phyloP scores from a whole-genome alignment of 2,329 filamentous ascomycete species.

The Phyllosticta citribraziliensis region DNA sequence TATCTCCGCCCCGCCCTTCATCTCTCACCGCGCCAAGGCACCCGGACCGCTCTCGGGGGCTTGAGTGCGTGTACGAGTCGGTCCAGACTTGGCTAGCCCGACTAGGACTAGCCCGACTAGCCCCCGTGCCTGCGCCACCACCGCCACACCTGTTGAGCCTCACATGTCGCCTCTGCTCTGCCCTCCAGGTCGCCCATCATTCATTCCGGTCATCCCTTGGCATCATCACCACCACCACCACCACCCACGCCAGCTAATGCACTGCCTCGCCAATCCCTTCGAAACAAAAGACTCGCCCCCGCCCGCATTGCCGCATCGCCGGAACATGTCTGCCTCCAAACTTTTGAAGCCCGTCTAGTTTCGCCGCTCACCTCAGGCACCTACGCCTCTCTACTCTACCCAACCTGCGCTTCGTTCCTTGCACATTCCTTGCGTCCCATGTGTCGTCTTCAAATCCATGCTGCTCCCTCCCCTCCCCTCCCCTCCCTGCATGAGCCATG shows the following conservation, averaged over 20 bases:
- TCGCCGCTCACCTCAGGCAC: no score
- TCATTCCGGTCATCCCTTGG: neutral
- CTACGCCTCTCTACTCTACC: no score
- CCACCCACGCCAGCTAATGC: neutral
- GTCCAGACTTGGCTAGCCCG: no score
- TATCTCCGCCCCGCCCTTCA: no score
- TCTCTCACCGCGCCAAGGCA: no score
- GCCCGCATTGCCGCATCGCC: neutral
- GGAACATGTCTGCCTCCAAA: neutral
- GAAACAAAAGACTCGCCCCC: neutral
- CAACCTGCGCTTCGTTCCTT: neutral
- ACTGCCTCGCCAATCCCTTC: neutral
- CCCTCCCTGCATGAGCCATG: neutral
- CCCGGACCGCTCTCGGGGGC: no score
- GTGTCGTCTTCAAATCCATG: neutral
- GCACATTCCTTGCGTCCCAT: neutral
- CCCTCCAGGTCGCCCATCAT: neutral
- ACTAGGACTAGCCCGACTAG: no score
- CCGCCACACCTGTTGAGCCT: neutral
- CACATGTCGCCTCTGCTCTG: neutral
- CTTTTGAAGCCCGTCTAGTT: no score
- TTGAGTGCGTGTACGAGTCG: no score
- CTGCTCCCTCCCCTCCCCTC: no score
- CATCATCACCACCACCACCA: neutral
- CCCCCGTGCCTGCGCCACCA: neutral